Base-by-base conservation (phyloP, 1,284 basidiomycete genomes). In the Ganoderma lucidum region DNA sequence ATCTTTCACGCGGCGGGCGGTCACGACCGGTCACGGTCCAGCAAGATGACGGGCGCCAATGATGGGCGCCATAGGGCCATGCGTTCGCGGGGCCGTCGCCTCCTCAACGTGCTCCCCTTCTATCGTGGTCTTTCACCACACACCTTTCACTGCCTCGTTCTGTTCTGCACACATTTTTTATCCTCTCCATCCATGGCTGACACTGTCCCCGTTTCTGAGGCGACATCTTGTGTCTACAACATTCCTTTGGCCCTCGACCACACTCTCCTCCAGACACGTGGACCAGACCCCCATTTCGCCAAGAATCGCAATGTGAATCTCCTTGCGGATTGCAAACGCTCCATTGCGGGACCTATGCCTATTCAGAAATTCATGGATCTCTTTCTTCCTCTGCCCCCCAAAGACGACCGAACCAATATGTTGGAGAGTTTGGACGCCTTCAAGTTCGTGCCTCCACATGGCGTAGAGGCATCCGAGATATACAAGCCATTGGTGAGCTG, bases 221-320 rank as follows among this genome's bases (percentile, higher is more conserved):
- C n/a, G 56, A 35, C 19, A 2, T 8, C 32, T 17, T 60, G 35
- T 23, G 37, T 23, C 12, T 60, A 35, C 30, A n/a, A 37, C 19
- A 39, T 35, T 14, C 37, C 58, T 41, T 60, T 60, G 30, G n/a
- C n/a, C 14, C 35, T 35, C 4, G 60, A 53, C 48, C 48, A 14
- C 48, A 28, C 48, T 14, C 48, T 53, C 12, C 48, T 53, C 48
- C 23, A 53, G 23, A 53, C 48, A 28, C 48, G 42, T 35, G 67
- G 72, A 37, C 66, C 70, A 12, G 56, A 70, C 15, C 48, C 59
- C 1, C 81, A 70, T 64, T 80, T 82, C 64, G 69, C 63, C 9
- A 65, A 80, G 65, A 74, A 23, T 69, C 80, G 2, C 67, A 77
- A 15, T 71, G 70, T 66, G 79, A 78, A 37, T n/a, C 53, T 64